Base-by-base conservation (phyloP, 2,329 filamentous ascomycete species). In the Sporothrix curviconia region DNA sequence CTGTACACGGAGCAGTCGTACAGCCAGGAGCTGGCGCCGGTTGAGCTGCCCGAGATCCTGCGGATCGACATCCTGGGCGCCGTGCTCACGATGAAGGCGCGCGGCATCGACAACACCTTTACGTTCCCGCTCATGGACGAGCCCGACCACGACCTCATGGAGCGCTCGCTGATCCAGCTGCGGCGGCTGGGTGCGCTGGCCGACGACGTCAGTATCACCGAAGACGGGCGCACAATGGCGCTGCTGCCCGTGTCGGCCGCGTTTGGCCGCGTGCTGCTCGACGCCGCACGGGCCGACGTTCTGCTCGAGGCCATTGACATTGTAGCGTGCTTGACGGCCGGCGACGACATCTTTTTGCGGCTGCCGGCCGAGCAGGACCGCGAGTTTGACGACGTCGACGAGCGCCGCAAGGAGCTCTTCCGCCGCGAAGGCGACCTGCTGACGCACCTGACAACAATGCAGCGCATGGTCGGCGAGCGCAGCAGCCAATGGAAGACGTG, bases 21-120 rank as follows among this genome's bases (percentile, higher is more conserved):
- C 69, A 74, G 84, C 9, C 72, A 75, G 0, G 74, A 96, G 7
- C 81, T 87, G 44, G 83, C 89, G 58, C 81, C 86, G 0, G 47
- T 54, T 4, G 92, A 92, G 49, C 81, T 85, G 0, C 92, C 94
- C 0, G 94, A 99, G 69, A 96, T 99, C 11, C 74, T 96, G 11
- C 83, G 94, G 19, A 95, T 90, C 66, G 92, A 99, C 69, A 81
- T 97, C 6, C 83, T 91, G 19, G 87, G 90, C 34, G 89, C 92
- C 0, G 79, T 96, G 1, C 76, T 99, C 9, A 95, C 89, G 0
- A 95, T 99, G 87, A 96, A 96, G 70, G 91, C 92, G 0, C 83
- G 91, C 55, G 91, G 92, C 0, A 85, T 97, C 12, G 79, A 89
- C 25, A 87, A 97, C 66, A 82, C 96, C 2, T 76, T 91, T 19